A percentile compares a stretch with the other conserved stretches of the same genome.
phyloP scores from a whole-genome alignment of 768 basidiomycete species.

The Dentipellis fragilis region DNA sequence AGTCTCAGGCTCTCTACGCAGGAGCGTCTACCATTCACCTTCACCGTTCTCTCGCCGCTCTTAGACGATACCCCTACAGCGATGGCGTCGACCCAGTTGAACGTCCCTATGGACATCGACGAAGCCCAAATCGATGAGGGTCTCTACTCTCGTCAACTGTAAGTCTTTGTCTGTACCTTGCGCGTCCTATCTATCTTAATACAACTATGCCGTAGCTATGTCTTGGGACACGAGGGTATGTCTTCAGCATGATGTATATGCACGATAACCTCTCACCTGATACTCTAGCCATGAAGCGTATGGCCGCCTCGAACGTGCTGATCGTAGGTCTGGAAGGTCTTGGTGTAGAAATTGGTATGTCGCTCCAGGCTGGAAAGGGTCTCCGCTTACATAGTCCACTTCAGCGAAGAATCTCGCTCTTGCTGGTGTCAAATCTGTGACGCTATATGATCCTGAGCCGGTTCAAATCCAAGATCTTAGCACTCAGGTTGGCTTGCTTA shows the following conservation, averaged over 20 bases:
- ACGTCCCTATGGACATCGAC: constrained; percentile 73
- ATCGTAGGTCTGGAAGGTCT: constrained; percentile 88
- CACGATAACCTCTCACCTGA: not conserved
- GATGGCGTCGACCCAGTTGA: constrained; percentile 29
- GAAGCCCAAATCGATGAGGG: constrained; percentile 88
- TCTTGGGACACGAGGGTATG: constrained; percentile 91
- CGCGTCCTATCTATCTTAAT: not conserved
- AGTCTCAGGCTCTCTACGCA: not conserved
- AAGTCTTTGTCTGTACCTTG: constrained; percentile 23
- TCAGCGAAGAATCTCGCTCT: constrained; percentile 90
- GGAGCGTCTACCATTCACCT: not conserved
- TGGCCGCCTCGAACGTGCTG: constrained; percentile 93
- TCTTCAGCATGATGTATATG: not conserved
- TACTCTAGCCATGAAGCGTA: constrained; percentile 93
- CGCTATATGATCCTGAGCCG: constrained; percentile 87
- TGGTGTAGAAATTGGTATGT: constrained; percentile 86
- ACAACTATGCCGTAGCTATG: constrained; percentile 49
- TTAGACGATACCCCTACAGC: constrained; percentile 2
- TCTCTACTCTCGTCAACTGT: constrained; percentile 89
- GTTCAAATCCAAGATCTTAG: constrained; percentile 86
- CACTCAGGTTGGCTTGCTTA: constrained; percentile 58
- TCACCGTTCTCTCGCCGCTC: not conserved
- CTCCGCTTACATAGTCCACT: constrained; percentile 1
- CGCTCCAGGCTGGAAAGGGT: constrained; percentile 1
- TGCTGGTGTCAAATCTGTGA: constrained; percentile 96